Conservation (phyloP, 805 yeast genomes). For the Yueomyces sinensis region DNA sequence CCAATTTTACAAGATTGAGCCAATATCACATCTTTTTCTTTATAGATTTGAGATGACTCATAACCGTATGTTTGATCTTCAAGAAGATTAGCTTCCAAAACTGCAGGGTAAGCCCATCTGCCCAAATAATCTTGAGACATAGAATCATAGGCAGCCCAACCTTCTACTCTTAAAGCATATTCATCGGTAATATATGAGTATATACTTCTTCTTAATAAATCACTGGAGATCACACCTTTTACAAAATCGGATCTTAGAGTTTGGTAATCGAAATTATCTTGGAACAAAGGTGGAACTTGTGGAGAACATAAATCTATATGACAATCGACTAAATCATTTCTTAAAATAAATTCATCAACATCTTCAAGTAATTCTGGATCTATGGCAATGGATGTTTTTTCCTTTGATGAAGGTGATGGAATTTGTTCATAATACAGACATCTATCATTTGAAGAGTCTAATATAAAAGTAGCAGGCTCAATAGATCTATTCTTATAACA, state of each 20-base stretch:
- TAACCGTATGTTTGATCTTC: conserved; percentile 64
- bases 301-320: conserved; percentile 93
- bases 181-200: conserved; percentile 76
- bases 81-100: conserved; percentile 70
- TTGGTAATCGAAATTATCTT: conserved; percentile 93
- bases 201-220: conserved; percentile 77
- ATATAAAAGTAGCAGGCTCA: conserved; percentile 74
- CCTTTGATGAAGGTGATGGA: conserved; percentile 37
- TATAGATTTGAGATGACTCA: conserved; percentile 77
- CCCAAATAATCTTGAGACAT: conserved; percentile 80
- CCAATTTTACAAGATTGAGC: conserved; percentile 89
- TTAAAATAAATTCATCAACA: conserved; percentile 61
- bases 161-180: conserved; percentile 91
- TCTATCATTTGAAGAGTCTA: conserved; percentile 60
- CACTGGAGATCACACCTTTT: conserved; percentile 81
- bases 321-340: conserved; percentile 93
- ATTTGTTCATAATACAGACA: conserved; percentile 78
- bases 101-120: conserved; percentile 87
- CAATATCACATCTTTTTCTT: conserved; percentile 75
- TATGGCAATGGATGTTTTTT: conserved; percentile 40
- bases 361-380: conserved; percentile 74
- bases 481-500: conserved; percentile 74
- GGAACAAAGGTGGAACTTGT: conserved; percentile 88
- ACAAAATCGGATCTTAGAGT: conserved; percentile 75
- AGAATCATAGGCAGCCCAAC: conserved; percentile 87